A percentile compares a stretch with the other conserved stretches of the same genome.
These are phyloP conservation scores for Closterium sp. DNA, from an alignment of 139 green algal genomes.

Conservation along the genomic window DNA sequence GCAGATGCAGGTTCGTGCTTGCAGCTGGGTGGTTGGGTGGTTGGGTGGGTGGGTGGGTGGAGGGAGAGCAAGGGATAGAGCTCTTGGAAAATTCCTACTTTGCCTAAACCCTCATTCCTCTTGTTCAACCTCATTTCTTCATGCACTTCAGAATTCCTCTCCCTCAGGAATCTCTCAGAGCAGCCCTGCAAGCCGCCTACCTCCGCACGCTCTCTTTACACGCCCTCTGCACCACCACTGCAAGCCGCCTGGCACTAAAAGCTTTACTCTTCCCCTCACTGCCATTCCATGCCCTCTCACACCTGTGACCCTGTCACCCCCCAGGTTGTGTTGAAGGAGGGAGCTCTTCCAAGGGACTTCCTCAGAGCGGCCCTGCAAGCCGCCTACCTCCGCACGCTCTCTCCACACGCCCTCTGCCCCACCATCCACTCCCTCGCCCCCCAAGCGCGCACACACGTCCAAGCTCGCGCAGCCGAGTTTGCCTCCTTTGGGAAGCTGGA, in stretches of 20 bases:
- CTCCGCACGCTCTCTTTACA: too few relatives aligned
- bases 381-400: conserved; percentile 11
- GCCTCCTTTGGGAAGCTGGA: background rate
- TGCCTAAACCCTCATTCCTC: too few relatives aligned
- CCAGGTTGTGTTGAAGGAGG: conserved; percentile 28
- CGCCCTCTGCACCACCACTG: too few relatives aligned
- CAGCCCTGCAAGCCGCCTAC: too few relatives aligned
- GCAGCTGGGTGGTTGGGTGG: background rate
- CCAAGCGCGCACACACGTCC: background rate
- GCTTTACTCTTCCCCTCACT: too few relatives aligned
- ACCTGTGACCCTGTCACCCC: too few relatives aligned
- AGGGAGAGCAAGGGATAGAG: background rate
- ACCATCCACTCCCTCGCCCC: background rate
- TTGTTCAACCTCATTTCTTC: too few relatives aligned
- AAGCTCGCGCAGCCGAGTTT: background rate
- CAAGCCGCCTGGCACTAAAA: too few relatives aligned
- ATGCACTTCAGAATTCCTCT: too few relatives aligned
- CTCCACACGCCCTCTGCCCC: background rate
- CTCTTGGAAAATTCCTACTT: too few relatives aligned
- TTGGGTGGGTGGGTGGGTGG: background rate
- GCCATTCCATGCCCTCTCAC: too few relatives aligned
- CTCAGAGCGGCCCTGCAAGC: conserved; percentile 18
- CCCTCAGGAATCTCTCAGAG: too few relatives aligned
- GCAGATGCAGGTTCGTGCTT: background rate
- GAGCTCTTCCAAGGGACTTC: background rate